Base-by-base conservation (phyloP, 1,284 basidiomycete species). In the Irpex sp. region DNA sequence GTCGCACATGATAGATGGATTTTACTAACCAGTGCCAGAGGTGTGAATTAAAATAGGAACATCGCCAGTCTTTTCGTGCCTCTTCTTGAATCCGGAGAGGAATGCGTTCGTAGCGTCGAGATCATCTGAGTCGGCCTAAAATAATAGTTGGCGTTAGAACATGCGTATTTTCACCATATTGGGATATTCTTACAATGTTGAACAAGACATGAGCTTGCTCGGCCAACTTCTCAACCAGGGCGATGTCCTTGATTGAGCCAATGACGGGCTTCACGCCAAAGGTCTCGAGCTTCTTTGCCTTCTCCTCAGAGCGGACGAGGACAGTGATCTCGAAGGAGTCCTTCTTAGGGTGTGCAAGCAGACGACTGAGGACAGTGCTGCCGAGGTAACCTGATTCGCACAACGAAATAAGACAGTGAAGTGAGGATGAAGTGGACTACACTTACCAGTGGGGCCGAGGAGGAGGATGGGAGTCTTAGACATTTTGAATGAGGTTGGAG, bases 341-440 rank as follows among this genome's bases (percentile, higher is more conserved):
- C 9, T 61, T 54, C 9, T 65, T 59, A 1, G 67, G 69, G 51
- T 72, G 70, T n/a, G 31, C 46, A 21, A 72, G 61, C 15, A 73
- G 66, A 21, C 64, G 66, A 15, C 64, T 61, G 4, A 72, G 60
- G 36, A 70, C 61, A n/a, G 65, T 54, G 5, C 70, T 71, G 37
- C 71, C 72, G 56, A 73, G 64, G 51, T 72, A 73, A 17, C 72
- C 72, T 73, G 43, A 11, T 26, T 26, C 26, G 26, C 26, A 26
- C 26, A 4, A 3, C 2, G 26, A 26, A 26, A 3, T 26, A 26
- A 4, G 4, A 26, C 4, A 4, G 26, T 26, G 26, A 26, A 26
- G 26, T 26, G 4, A 26, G 26, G 26, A 26, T 26, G 26, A 4
- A 26, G 4, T 2, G 26, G 26, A 26, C 26, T 1, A 26, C 26